phyloP scores from a whole-genome alignment of 257 asterid species.

The Lavandula angustifolia region DNA sequence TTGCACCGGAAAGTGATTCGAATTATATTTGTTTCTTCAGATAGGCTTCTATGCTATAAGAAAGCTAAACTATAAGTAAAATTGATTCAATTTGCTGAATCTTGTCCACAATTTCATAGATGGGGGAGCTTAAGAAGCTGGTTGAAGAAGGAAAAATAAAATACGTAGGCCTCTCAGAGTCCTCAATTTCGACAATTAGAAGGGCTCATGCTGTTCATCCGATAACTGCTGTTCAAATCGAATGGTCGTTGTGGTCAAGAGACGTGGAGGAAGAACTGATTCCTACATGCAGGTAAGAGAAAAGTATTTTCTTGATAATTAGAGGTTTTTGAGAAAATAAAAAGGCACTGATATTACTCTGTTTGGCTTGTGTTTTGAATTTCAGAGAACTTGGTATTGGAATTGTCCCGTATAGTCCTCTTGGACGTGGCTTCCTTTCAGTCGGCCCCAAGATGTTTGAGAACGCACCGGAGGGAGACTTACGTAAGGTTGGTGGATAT shows the following conservation, averaged over 20 bases:
- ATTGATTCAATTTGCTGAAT: no score
- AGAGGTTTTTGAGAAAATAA: neutral
- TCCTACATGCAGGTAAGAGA: conserved; percentile 44
- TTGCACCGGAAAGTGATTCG: no score
- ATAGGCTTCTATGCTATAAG: no score
- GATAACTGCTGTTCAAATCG: conserved; percentile 60
- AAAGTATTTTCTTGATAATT: no score
- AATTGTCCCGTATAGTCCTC: conserved; percentile 45
- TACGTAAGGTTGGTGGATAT: conserved; percentile 39
- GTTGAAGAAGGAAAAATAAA: conserved; percentile 72
- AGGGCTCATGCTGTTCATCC: conserved; percentile 80
- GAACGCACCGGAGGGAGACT: conserved; percentile 28
- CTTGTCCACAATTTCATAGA: conserved; percentile 27
- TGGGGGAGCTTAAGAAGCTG: conserved; percentile 66
- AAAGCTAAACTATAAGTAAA: no score
- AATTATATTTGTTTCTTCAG: no score
- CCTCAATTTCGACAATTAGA: conserved; percentile 60
- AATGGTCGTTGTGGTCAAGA: neutral
- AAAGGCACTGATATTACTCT: neutral
- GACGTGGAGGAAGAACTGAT: no score
- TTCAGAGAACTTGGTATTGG: conserved; percentile 48
- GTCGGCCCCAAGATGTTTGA: conserved; percentile 30
- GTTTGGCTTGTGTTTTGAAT: neutral
- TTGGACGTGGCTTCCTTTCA: conserved; percentile 42
- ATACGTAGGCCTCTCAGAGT: conserved; percentile 73